Evolutionary conservation across 306 rosid species (phyloP), one percentile per base, ranked within the genome.

Genomic region (Quercus parvula): DNA sequence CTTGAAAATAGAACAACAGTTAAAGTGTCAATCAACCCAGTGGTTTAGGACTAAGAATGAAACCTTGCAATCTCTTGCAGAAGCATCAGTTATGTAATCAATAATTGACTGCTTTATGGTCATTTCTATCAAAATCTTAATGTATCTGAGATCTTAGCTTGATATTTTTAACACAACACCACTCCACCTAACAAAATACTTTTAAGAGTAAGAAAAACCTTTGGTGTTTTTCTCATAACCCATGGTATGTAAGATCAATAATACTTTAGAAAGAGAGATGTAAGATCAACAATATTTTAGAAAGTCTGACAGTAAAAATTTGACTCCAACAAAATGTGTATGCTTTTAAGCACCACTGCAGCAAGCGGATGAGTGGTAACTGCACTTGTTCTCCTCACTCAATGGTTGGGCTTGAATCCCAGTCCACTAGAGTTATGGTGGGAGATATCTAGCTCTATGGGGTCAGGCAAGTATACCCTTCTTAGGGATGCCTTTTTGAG

Each of bases 1-100:
- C 99, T 95, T 17, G 52, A 33, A 67, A 67, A 67, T 35, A 35
- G 90, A 80, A 90, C 85, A 84, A 81, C 73, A 80, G 77, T 61
- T 4, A 58, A 59, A 73, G 56, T 38, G 66, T 79, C 76, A 83
- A 80, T 78, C 64, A 68, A 73, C 27, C 14, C 19, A 67, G 28
- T 35, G 52, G 17, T 19, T 22, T 33, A 67, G 24, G 25, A 6
- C 72, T 67, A 67, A 67, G 17, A 67, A 33, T 4, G 51, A 67
- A 18, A 67, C 4, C 51, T 19, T 35, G 72, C 51, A 67, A 19
- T 35, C 52, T 35, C 20, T 33, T 33, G 22, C 25, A 67, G 6
- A 67, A 31, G 44, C 11, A n/a, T 9, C 28, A 38, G 24, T 67
- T 19, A 18, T 10, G 8, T 67, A 33, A 67, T 64, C 46, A 64